These are phyloP conservation scores for Ziziphus jujuba DNA, from an alignment of 306 rosid species.

Conservation along the genomic window DNA sequence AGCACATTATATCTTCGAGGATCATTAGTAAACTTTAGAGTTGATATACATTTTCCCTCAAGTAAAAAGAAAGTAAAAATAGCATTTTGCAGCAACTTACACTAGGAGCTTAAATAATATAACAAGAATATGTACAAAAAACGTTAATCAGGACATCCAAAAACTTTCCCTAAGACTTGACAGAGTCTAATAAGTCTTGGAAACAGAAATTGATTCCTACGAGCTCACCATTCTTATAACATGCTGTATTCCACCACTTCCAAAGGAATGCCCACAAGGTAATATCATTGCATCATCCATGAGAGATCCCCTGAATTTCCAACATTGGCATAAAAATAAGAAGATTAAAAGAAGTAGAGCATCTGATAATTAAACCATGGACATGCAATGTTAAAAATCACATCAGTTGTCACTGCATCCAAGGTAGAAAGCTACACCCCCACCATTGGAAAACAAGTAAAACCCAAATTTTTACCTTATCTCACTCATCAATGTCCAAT, in stretches of 20 bases:
- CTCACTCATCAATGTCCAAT: neutral
- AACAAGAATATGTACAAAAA: constrained; percentile 1
- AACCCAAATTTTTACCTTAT: neutral
- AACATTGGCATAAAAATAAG: constrained; percentile 17
- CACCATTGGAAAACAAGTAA: neutral
- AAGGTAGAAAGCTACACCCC: too few relatives aligned
- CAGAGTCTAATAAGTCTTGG: constrained; percentile 29
- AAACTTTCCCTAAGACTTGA: constrained; percentile 36
- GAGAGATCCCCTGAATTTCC: constrained; percentile 70
- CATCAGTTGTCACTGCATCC: too few relatives aligned
- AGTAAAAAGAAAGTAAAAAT: too few relatives aligned
- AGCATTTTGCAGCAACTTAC: too few relatives aligned
- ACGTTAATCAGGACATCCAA: constrained; percentile 25
- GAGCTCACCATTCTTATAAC: constrained; percentile 88
- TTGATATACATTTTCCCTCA: too few relatives aligned
- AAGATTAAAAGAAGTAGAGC: neutral
- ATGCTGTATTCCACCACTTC: constrained; percentile 83
- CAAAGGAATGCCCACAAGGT: constrained; percentile 98
- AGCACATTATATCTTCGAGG: too few relatives aligned
- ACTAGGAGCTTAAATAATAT: too few relatives aligned
- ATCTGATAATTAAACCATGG: neutral
- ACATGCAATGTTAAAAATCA: neutral
- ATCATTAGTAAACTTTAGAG: too few relatives aligned
- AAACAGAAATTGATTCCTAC: constrained; percentile 34
- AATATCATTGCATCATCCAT: constrained; percentile 99